Base-by-base conservation (phyloP, 2,329 filamentous ascomycete genomes). In the Fusarium tupiense region DNA sequence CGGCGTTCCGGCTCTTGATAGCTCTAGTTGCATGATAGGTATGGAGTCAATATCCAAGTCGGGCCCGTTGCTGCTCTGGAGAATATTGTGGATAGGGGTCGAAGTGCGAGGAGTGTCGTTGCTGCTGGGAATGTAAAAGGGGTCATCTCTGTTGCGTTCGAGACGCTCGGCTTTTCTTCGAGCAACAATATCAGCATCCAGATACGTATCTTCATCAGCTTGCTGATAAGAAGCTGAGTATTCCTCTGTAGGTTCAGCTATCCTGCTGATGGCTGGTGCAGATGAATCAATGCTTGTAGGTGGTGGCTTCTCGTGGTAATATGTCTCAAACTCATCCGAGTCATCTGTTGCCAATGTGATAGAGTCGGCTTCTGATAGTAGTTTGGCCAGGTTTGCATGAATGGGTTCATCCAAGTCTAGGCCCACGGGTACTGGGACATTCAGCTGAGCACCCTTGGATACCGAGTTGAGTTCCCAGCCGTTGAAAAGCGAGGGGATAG, bases 401-500 rank as follows among this genome's bases (percentile, higher is more conserved):
- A 99, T 96, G 2, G 94, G 91, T 58, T 91, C 88, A 77, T 97
- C 92, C 10, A 98, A 87, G 79, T 96, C 92, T 11, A 99, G 85
- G 6, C 89, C 91, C 12, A 90, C 86, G 0, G 95, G 95, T 22
- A 94, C 79, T 4, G 95, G 94, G 2, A 99, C 95, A 78, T 98
- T 97, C 59, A 88, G 89, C 80, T 98, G 94, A 8, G 96, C 96
- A 50, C 90, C 91, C 8, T 85, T 82, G 4, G 96, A 94, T 16
- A 99, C 96, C 0, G 96, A 97, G 75, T 98, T 98, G 41, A 99
- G 87, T 73, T 98, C 95, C 84, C 94, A 91, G 0, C 95, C 95
- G 11, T 88, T 87, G 81, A 98, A 98, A 5, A 99, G 86, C 4
- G 92, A 92, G 4, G 96, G 96, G 63, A 99, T 94, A 8, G 95